Conservation (phyloP, 495 filamentous ascomycete species). For the Xylaria cubensis region DNA sequence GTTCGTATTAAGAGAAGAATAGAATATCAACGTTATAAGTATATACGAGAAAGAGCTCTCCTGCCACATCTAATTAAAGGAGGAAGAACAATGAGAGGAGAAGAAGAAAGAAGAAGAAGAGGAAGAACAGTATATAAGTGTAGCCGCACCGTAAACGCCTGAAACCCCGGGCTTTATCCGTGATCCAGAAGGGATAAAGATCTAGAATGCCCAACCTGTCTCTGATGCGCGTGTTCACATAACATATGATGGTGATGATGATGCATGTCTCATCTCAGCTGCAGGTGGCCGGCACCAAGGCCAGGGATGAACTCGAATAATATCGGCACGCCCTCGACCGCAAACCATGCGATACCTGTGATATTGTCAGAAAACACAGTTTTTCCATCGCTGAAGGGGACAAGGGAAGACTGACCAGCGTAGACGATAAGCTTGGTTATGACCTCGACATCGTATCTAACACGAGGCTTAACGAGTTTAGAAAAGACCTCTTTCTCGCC, state of each 20-base stretch:
- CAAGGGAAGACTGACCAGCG: conserved; percentile 65
- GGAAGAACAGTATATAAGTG: conserved; percentile 2
- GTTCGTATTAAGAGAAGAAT: not conserved
- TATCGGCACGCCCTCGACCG: conserved; percentile 71
- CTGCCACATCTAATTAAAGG: conserved; percentile 6
- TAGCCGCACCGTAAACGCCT: conserved; percentile 25
- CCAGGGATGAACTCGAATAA: conserved; percentile 67
- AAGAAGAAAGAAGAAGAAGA: not conserved
- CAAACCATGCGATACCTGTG: conserved; percentile 74
- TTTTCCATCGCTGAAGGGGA: conserved; percentile 1
- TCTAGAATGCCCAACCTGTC: conserved; percentile 26
- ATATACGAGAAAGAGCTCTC: conserved; percentile 23
- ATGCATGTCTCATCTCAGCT: conserved; percentile 29
- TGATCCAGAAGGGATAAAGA: conserved; percentile 10
- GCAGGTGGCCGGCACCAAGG: conserved; percentile 53
- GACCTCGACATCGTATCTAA: conserved; percentile 96
- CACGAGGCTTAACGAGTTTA: conserved; percentile 82
- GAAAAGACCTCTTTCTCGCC: conserved; percentile 84
- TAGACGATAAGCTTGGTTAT: conserved; percentile 97
- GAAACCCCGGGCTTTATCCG: conserved; percentile 16
- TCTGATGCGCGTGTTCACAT: conserved; percentile 23
- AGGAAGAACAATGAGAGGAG: not conserved
- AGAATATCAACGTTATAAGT: conserved; percentile 12
- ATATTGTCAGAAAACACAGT: conserved; percentile 10
- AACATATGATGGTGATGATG: conserved; percentile 14